A percentile compares a stretch with the other conserved stretches of the same genome.
phyloP scores from a whole-genome alignment of 2,329 filamentous ascomycete genomes.

The Zasmidium cellare region DNA sequence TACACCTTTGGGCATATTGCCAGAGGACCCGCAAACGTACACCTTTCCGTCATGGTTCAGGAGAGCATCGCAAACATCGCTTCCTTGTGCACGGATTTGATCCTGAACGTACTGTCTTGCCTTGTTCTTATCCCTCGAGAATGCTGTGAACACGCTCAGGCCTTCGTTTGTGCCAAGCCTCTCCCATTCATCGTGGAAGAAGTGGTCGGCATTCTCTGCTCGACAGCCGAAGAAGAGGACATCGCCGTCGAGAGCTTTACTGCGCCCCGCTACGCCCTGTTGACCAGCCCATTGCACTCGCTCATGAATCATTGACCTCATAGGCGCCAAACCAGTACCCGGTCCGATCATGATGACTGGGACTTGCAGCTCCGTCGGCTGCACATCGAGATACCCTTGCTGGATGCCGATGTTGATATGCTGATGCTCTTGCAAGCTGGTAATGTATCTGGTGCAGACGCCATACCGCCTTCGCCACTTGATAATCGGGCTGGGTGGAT shows the following conservation, averaged over 20 bases:
- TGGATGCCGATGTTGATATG: slow-evolving; percentile 60
- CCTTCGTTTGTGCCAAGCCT: slow-evolving; percentile 42
- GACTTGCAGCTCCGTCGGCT: slow-evolving; percentile 46
- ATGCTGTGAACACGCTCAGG: slow-evolving; percentile 62
- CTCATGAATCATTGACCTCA: slow-evolving; percentile 78
- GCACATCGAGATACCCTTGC: slow-evolving; percentile 54
- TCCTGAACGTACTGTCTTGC: slow-evolving; percentile 70
- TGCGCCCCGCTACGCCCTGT: background rate
- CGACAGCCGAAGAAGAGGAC: slow-evolving; percentile 84
- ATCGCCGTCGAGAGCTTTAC: slow-evolving; percentile 30
- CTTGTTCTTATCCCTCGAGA: slow-evolving; percentile 66
- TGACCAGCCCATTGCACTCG: slow-evolving; percentile 49
- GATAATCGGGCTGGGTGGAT: slow-evolving; percentile 64
- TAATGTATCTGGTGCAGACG: slow-evolving; percentile 85
- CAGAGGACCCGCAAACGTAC: slow-evolving; percentile 62
- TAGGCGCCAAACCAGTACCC: slow-evolving; percentile 83
- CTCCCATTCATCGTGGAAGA: slow-evolving; percentile 77
- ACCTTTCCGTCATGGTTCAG: slow-evolving; percentile 54
- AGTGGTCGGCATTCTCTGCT: slow-evolving; percentile 72
- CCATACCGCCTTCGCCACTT: slow-evolving; percentile 88
- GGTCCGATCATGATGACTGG: slow-evolving; percentile 79
- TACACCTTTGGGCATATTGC: slow-evolving; percentile 70
- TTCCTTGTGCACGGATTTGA: slow-evolving; percentile 53
- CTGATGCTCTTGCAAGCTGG: slow-evolving; percentile 60
- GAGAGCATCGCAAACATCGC: slow-evolving; percentile 54